Conservation (phyloP, 495 filamentous ascomycete genomes). For the Hyaloscypha hepaticicola region DNA sequence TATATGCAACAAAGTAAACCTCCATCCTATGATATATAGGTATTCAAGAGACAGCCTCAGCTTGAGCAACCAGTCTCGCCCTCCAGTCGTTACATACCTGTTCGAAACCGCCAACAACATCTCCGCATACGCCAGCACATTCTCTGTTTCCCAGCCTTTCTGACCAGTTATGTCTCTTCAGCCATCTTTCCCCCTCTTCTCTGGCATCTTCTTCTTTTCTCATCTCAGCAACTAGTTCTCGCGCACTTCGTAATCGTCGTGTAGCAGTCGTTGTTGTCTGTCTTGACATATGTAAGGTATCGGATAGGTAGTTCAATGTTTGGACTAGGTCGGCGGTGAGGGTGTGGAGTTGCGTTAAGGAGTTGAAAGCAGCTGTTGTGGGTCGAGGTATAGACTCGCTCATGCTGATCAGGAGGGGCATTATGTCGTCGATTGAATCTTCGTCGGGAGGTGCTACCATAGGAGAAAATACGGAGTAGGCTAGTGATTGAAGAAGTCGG, state of each 20-base stretch:
- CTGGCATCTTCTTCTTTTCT: conserved; percentile 74
- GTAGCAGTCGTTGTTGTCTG: conserved; percentile 80
- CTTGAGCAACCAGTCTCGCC: conserved; percentile 48
- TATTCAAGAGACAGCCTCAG: conserved; percentile 15
- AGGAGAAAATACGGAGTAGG: conserved; percentile 68
- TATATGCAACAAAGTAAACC: background rate
- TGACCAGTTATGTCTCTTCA: conserved; percentile 79
- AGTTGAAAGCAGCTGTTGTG: conserved; percentile 54
- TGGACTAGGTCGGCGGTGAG: conserved; percentile 74
- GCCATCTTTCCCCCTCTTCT: conserved; percentile 78
- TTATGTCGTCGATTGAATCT: conserved; percentile 64
- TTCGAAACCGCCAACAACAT: conserved; percentile 91
- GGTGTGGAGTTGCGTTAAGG: conserved; percentile 57
- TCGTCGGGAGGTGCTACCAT: conserved; percentile 49
- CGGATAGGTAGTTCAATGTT: conserved; percentile 80
- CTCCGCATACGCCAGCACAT: conserved; percentile 73
- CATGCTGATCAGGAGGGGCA: conserved; percentile 59
- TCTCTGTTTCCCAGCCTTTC: conserved; percentile 70
- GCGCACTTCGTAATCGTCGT: conserved; percentile 69
- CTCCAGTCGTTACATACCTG: conserved; percentile 68
- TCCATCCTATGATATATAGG: background rate
- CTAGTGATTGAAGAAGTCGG: conserved; percentile 74
- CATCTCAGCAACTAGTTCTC: conserved; percentile 80
- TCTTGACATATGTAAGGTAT: conserved; percentile 90
- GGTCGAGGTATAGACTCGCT: conserved; percentile 55